phyloP scores from a whole-genome alignment of 805 yeast genomes.

The Zygosaccharomyces rouxii region DNA sequence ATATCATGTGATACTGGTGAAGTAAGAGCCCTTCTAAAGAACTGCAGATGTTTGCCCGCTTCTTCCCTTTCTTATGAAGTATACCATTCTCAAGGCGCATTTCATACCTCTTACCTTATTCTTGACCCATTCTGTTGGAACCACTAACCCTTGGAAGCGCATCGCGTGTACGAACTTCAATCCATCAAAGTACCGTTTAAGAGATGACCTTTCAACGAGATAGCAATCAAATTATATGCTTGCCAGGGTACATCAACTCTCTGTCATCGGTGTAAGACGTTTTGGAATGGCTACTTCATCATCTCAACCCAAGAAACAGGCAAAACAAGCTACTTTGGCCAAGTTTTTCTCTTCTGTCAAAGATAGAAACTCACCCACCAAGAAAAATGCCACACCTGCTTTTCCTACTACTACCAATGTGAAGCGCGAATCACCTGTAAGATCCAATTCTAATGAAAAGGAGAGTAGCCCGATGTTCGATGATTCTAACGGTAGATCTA shows the following conservation, averaged over 20 bases:
- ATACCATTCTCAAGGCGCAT: no score
- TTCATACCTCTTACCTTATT: no score
- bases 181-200: background rate
- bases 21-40: no score
- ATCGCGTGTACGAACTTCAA: background rate
- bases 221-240: background rate
- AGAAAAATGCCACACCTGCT: background rate
- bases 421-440: background rate
- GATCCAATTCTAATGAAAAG: background rate
- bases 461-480: constrained; percentile 1
- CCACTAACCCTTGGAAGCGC: background rate
- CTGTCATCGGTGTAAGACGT: background rate
- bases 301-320: constrained; percentile 7
- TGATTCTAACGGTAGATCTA: background rate
- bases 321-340: constrained; percentile 32
- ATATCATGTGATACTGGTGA: background rate
- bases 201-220: background rate
- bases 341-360: constrained; percentile 31
- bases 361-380: constrained; percentile 9
- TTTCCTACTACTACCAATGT: background rate
- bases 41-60: no score
- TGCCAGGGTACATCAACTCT: constrained; percentile 1
- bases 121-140: background rate
- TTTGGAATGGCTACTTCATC: constrained; percentile 11
- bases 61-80: no score